Conservation (phyloP, 768 basidiomycete species). For the Trametes meyenii region DNA sequence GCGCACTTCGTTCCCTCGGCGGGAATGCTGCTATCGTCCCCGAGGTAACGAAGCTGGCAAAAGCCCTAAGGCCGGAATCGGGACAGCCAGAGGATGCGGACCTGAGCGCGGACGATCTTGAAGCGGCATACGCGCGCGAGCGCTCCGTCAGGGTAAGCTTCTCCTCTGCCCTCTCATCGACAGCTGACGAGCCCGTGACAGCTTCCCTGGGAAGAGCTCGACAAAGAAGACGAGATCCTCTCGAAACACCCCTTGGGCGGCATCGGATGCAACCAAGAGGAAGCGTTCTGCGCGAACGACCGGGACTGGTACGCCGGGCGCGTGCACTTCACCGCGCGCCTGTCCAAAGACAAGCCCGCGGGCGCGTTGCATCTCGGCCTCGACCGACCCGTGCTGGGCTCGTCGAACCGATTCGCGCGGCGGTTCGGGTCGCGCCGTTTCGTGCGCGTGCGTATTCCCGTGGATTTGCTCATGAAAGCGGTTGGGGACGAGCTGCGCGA, state of each 20-base stretch:
- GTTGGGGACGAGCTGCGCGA: constrained; percentile 36
- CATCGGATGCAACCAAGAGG: constrained; percentile 43
- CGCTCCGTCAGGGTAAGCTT: constrained; percentile 24
- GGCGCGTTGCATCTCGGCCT: constrained; percentile 44
- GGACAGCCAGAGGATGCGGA: neutral
- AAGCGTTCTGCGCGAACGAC: constrained; percentile 25
- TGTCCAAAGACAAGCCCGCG: constrained; percentile 24
- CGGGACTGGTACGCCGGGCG: constrained; percentile 64
- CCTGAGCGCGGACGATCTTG: constrained; percentile 6
- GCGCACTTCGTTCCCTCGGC: constrained; percentile 27
- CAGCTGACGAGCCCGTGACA: constrained; percentile 28
- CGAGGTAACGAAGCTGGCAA: neutral
- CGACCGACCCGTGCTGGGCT: constrained; percentile 50
- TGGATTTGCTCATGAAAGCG: constrained; percentile 35
- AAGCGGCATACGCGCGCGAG: constrained; percentile 20
- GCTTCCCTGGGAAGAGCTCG: constrained; percentile 67
- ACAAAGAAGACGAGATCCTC: constrained; percentile 52
- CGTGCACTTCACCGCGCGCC: constrained; percentile 52
- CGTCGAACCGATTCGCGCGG: constrained; percentile 60
- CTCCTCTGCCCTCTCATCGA: neutral
- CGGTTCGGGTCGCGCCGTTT: constrained; percentile 66
- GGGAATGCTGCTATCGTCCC: constrained; percentile 33
- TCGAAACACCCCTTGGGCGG: constrained; percentile 37
- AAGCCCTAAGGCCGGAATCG: neutral
- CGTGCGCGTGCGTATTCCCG: constrained; percentile 51